phyloP scores from a whole-genome alignment of 257 asterid species.

The Przewalskia tangutica region DNA sequence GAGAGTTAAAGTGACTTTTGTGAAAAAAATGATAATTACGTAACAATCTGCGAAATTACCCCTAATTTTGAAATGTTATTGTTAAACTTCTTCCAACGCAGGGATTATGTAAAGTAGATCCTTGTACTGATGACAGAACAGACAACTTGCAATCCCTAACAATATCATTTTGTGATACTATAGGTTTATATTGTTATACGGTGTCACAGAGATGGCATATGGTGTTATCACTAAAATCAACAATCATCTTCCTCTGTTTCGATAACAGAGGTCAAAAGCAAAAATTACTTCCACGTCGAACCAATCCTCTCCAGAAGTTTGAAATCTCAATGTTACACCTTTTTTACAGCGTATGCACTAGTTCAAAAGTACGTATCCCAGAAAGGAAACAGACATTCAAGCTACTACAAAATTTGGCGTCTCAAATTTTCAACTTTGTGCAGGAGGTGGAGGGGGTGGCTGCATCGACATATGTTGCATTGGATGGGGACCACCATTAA shows the following conservation, averaged over 20 bases:
- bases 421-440: neutral
- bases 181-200: neutral
- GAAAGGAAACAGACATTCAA: neutral
- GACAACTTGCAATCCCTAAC: too few species aligned
- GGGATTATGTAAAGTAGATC: too few species aligned
- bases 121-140: neutral
- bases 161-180: neutral
- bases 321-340: neutral
- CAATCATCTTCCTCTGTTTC: neutral
- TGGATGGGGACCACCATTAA: slow-evolving; percentile 5
- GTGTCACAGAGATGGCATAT: neutral
- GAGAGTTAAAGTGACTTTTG: too few species aligned
- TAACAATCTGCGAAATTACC: too few species aligned
- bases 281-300: neutral
- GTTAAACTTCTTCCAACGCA: neutral
- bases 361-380: neutral
- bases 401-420: neutral
- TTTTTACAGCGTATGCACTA: neutral
- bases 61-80: neutral
- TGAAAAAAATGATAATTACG: too few species aligned
- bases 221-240: neutral
- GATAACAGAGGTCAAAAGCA: neutral
- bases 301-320: neutral
- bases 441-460: slow-evolving; percentile 4
- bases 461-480: slow-evolving; percentile 4